phyloP scores from a whole-genome alignment of 345 rosid genomes.

The Melaleuca quinquenervia region DNA sequence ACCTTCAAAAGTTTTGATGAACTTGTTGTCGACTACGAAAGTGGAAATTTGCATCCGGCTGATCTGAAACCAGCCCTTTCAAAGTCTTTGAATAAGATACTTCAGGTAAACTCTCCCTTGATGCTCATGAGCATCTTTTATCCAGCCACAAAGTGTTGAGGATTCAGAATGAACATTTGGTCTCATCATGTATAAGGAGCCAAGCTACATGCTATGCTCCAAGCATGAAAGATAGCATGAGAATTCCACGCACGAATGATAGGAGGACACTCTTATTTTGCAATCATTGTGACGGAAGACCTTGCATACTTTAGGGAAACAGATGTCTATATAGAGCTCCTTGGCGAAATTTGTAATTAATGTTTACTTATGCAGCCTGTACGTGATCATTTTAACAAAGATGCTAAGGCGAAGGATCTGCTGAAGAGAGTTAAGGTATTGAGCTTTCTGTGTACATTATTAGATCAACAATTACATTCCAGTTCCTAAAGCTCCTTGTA shows the following conservation, averaged over 20 bases:
- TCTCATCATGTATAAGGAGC: neutral
- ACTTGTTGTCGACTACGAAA: constrained; percentile 55
- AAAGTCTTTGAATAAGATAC: constrained; percentile 54
- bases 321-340: neutral
- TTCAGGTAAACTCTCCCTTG: constrained; percentile 35
- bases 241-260: neutral
- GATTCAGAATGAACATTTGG: neutral
- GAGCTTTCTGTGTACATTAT: neutral
- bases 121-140: neutral
- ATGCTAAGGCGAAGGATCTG: neutral
- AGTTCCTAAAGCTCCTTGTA: neutral
- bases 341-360: neutral
- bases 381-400: neutral
- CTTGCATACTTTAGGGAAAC: neutral
- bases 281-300: neutral
- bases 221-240: neutral
- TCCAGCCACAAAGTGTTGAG: neutral
- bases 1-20: constrained; percentile 50
- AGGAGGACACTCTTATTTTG: neutral
- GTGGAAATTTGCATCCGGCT: constrained; percentile 58
- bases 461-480: neutral
- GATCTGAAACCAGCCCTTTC: constrained; percentile 65
- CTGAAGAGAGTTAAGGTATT: constrained; percentile 60
- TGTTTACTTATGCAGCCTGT: neutral
- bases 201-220: neutral